Evolutionary conservation across 192 early-diverging fungal genomes (phyloP).

Genomic region (Backusella luteola): DNA sequence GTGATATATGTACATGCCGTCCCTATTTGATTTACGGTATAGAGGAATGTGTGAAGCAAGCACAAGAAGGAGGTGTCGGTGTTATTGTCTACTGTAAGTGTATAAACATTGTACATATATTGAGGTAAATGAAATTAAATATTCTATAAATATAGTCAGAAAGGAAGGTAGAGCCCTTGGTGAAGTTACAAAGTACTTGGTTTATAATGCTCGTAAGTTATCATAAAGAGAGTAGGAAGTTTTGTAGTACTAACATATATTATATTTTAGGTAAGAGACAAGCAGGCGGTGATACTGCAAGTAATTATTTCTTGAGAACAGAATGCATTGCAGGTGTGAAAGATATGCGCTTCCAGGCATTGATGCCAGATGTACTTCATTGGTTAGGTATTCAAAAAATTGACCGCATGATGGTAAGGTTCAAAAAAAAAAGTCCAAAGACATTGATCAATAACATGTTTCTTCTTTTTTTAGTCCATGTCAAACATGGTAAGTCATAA

Average conservation of each 20-base stretch:
- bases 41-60: slow-evolving; percentile 84
- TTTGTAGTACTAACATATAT: background rate
- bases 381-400: slow-evolving; percentile 95
- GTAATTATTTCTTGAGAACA: slow-evolving; percentile 86
- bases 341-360: slow-evolving; percentile 95
- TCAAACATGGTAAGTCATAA: slow-evolving; percentile 59
- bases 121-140: background rate
- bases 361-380: slow-evolving; percentile 96
- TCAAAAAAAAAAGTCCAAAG: background rate
- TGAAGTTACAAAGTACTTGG: slow-evolving; percentile 95
- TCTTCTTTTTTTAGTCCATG: slow-evolving; percentile 50
- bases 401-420: slow-evolving; percentile 76
- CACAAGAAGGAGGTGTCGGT: slow-evolving; percentile 89
- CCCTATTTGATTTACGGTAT: slow-evolving; percentile 87
- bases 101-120: background rate
- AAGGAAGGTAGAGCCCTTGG: slow-evolving; percentile 95
- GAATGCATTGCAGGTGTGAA: slow-evolving; percentile 89
- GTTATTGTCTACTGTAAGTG: slow-evolving; percentile 86
- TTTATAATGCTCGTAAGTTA: slow-evolving; percentile 89
- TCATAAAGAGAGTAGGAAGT: slow-evolving; percentile 1
- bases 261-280: slow-evolving; percentile 45
- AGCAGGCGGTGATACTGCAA: slow-evolving; percentile 85
- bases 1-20: slow-evolving; percentile 84
- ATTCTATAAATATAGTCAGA: slow-evolving; percentile 53
- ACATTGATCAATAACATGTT: slow-evolving; percentile 14